Percentiles rank a stretch among this genome's conserved stretches.
phyloP scores from a whole-genome alignment of 345 rosid genomes.

The Eutrema japonicum region DNA sequence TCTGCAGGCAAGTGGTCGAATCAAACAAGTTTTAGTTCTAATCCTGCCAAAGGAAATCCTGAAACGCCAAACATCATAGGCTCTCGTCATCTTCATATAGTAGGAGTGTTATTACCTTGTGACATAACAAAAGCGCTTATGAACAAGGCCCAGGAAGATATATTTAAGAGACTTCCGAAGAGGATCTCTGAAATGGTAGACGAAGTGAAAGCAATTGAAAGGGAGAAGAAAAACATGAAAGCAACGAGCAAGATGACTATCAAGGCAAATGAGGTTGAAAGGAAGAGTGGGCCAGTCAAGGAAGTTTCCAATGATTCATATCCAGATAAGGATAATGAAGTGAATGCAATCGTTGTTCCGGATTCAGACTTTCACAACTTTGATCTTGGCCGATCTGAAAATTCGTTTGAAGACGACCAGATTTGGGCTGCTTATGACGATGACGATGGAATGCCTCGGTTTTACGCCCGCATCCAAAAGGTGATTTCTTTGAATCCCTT shows the following conservation, averaged over 20 bases:
- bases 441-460: slow-evolving; percentile 96
- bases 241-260: slow-evolving; percentile 34
- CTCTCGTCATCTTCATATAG: slow-evolving; percentile 42
- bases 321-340: slow-evolving; percentile 35
- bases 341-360: slow-evolving; percentile 66
- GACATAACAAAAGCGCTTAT: slow-evolving; percentile 60
- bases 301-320: slow-evolving; percentile 31
- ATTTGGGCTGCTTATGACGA: slow-evolving; percentile 98
- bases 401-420: slow-evolving; percentile 71
- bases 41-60: slow-evolving; percentile 43
- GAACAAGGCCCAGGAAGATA: slow-evolving; percentile 52
- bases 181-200: slow-evolving; percentile 47
- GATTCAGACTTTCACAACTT: slow-evolving; percentile 95
- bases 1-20: slow-evolving; percentile 41
- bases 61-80: slow-evolving; percentile 45
- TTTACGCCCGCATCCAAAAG: slow-evolving; percentile 87
- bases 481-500: slow-evolving; percentile 80
- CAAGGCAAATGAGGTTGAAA: slow-evolving; percentile 34
- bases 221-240: slow-evolving; percentile 43
- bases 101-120: slow-evolving; percentile 52
- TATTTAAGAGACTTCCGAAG: slow-evolving; percentile 52
- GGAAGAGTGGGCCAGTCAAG: slow-evolving; percentile 14
- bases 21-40: slow-evolving; percentile 45
- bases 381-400: slow-evolving; percentile 76
- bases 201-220: slow-evolving; percentile 37